phyloP scores from a whole-genome alignment of 805 yeast genomes.

The Lipomyces yamadae region DNA sequence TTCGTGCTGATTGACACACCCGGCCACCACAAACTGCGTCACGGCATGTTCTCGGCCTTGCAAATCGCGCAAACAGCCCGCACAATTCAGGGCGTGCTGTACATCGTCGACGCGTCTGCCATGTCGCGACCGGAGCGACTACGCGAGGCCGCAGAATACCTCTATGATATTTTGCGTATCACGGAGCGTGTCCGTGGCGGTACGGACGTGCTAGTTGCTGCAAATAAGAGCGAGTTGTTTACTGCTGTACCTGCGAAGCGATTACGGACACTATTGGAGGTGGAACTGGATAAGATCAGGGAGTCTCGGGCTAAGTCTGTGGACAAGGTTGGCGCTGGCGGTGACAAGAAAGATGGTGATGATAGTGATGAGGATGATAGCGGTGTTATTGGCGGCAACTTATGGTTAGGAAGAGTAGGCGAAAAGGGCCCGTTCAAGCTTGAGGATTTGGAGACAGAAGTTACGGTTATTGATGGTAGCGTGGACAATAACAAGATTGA shows the following conservation, averaged over 20 bases:
- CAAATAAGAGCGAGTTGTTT: slow-evolving; percentile 86
- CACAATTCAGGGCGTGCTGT: slow-evolving; percentile 69
- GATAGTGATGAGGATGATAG: slow-evolving; percentile 12
- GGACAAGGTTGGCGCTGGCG: slow-evolving; percentile 44
- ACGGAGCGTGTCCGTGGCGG: slow-evolving; percentile 64
- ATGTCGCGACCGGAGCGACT: slow-evolving; percentile 30
- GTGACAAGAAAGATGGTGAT: slow-evolving; percentile 15
- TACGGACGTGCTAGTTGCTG: slow-evolving; percentile 69
- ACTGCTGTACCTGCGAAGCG: slow-evolving; percentile 74
- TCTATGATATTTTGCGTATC: slow-evolving; percentile 50
- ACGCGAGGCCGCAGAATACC: slow-evolving; percentile 37
- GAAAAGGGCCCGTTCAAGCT: slow-evolving; percentile 24
- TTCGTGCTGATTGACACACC: slow-evolving; percentile 78
- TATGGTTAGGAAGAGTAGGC: slow-evolving; percentile 20
- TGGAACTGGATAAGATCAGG: slow-evolving; percentile 64
- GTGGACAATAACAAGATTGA: slow-evolving; percentile 60
- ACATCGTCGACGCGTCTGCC: slow-evolving; percentile 75
- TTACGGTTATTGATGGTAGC: slow-evolving; percentile 65
- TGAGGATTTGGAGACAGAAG: slow-evolving; percentile 33
- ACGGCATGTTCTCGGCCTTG: slow-evolving; percentile 55
- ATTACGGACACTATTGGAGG: slow-evolving; percentile 63
- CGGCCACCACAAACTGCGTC: slow-evolving; percentile 78
- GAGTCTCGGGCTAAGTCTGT: slow-evolving; percentile 55
- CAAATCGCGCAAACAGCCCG: slow-evolving; percentile 48
- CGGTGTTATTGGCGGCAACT: slow-evolving; percentile 15